phyloP scores from a whole-genome alignment of 352 stramenopile genomes.

The Phytophthora colocasiae region DNA sequence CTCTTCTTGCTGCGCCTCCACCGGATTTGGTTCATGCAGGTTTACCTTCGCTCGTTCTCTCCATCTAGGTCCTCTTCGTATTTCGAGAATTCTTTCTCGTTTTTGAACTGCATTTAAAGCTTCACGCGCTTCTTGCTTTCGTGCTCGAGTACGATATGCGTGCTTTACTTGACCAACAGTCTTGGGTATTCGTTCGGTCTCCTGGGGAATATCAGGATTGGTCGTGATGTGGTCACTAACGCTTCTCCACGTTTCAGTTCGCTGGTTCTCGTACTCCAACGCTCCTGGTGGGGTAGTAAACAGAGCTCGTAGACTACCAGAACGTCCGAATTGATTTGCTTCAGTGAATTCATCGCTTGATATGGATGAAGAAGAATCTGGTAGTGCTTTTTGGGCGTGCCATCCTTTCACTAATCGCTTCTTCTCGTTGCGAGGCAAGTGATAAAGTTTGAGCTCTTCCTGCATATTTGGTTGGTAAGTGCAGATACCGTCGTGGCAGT shows the following conservation, averaged over 20 bases:
- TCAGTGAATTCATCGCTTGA: background rate
- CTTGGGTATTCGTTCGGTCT: conserved; percentile 24
- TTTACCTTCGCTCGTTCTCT: conserved; percentile 12
- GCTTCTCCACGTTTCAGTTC: conserved; percentile 18
- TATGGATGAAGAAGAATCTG: background rate
- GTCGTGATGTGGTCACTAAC: background rate
- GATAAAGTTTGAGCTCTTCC: conserved; percentile 28
- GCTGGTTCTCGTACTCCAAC: conserved; percentile 24
- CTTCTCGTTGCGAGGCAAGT: conserved; percentile 43
- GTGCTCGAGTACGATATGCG: conserved; percentile 46
- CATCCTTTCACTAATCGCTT: conserved; percentile 43
- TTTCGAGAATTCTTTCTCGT: conserved; percentile 15
- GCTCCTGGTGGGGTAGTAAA: conserved; percentile 28
- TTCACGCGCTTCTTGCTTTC: conserved; percentile 38
- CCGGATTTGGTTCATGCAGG: background rate
- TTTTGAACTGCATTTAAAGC: conserved; percentile 23
- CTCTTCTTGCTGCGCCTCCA: conserved; percentile 6
- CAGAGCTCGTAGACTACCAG: conserved; percentile 17
- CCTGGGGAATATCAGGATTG: background rate
- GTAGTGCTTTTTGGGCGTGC: conserved; percentile 25
- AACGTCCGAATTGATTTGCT: background rate
- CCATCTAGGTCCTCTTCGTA: conserved; percentile 12
- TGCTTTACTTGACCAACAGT: conserved; percentile 57
- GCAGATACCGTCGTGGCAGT: background rate
- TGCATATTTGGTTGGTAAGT: conserved; percentile 14